Base-by-base conservation (phyloP, 257 asterid genomes). In the Primulina eburnea region DNA sequence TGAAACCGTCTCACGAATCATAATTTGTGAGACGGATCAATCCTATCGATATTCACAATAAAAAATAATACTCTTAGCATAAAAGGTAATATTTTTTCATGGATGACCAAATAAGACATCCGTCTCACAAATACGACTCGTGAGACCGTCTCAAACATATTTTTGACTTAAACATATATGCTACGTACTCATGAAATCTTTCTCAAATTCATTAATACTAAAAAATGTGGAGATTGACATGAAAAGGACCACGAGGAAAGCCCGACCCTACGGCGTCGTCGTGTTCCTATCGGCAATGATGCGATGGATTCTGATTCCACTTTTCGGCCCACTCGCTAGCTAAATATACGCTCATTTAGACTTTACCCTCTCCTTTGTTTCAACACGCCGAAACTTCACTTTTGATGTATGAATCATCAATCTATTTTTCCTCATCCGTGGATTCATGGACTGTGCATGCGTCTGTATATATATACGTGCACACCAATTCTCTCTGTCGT, bases 371-470 rank as follows among this genome's bases (percentile, higher is more conserved):
- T 37, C 47, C 11, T 9, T 8, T 37, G 4, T 47, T 47, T 47
- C 56, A 47, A 16, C 56, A 47, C 56, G 18, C 56, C 1, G 20
- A 16, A 18, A 47, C 56, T 47, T 47, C 20, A 5, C 56, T 16
- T 47, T 47, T 47, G 20, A 47, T 18, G 56, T 47, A 16, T 16
- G 7, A 12, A 47, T 47, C 18, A 47, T 47, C 18, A 47, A 4
- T 47, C 55, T 2, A 10, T 47, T 14, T 14, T 1, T 14, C 52
- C 14, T 5, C 62, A 0, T 28, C 65, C 47, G 67, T 76, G 70
- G 65, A 73, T 16, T 40, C 26, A 55, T 77, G 69, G 79, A 65
- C 81, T 79, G 71, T 68, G 76, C 37, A 24, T 56, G 55, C 0
- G 2, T 30, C 33, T 21, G 16, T 9, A 21, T n/a, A 10, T 72